phyloP scores from a whole-genome alignment of 2,329 filamentous ascomycete genomes.

The Alternaria conjuncta region DNA sequence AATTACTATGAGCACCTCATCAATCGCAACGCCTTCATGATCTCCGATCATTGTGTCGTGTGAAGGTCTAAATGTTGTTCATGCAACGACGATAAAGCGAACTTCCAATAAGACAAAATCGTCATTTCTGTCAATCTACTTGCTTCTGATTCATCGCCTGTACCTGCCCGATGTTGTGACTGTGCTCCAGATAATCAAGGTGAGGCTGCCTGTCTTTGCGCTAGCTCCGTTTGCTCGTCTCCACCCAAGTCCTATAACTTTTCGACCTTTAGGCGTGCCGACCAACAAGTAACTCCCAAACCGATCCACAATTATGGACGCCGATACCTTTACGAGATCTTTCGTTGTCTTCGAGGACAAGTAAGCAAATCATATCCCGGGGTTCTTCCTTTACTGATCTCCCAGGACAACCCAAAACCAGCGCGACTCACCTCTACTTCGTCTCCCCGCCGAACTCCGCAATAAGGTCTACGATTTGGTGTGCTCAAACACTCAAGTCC shows the following conservation, averaged over 20 bases:
- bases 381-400: not conserved
- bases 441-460: not conserved
- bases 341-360: not conserved
- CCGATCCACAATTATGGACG: not conserved
- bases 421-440: not conserved
- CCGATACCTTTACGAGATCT: not conserved
- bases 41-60: too few relatives aligned
- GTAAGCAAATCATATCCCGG: not conserved
- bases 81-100: too few relatives aligned
- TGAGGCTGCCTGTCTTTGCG: not conserved
- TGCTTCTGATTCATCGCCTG: too few relatives aligned
- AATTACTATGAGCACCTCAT: too few relatives aligned
- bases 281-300: not conserved
- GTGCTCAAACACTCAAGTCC: not conserved
- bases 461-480: rapidly evolving
- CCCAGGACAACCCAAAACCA: not conserved
- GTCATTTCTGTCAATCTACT: too few relatives aligned
- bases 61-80: too few relatives aligned
- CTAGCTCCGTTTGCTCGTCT: not conserved
- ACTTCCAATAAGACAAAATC: too few relatives aligned
- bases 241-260: not conserved
- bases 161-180: too few relatives aligned
- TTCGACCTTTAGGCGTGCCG: not conserved
- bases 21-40: too few relatives aligned
- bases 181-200: too few relatives aligned